A percentile compares a stretch with the other conserved stretches of the same genome.
These are phyloP conservation scores for Lactarius pseudohatsudake DNA, from an alignment of 768 basidiomycete genomes.

Conservation along the genomic window DNA sequence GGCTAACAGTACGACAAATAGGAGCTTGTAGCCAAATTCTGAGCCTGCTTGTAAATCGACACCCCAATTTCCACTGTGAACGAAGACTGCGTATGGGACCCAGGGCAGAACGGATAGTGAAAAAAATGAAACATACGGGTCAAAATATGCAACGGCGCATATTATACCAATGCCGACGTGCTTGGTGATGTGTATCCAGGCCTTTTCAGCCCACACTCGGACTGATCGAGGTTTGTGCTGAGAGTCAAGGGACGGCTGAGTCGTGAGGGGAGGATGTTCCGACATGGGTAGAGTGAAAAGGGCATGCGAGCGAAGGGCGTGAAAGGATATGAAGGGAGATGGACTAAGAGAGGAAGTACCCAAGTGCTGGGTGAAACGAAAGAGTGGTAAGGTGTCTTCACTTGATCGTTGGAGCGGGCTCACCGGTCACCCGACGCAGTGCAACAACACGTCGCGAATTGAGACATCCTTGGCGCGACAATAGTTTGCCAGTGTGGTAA, in stretches of 20 bases:
- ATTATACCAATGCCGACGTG: constrained; percentile 85
- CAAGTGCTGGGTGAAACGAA: constrained; percentile 23
- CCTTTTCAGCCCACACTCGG: constrained; percentile 14
- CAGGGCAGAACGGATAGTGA: constrained; percentile 7
- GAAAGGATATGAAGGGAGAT: constrained; percentile 11
- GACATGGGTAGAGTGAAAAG: constrained; percentile 20
- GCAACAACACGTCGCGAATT: not conserved
- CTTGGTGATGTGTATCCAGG: constrained; percentile 49
- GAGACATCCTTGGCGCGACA: not conserved
- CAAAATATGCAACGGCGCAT: constrained; percentile 86
- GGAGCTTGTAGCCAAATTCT: constrained; percentile 76
- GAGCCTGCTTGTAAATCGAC: constrained; percentile 89
- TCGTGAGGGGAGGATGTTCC: constrained; percentile 4
- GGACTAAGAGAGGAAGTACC: constrained; percentile 13
- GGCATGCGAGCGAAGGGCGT: constrained; percentile 17
- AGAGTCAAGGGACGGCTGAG: constrained; percentile 5
- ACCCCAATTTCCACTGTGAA: constrained; percentile 77
- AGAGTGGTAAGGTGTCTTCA: constrained; percentile 19
- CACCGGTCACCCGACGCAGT: not conserved
- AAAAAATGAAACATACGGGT: constrained; percentile 57
- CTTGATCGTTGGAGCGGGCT: not conserved
- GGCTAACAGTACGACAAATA: constrained; percentile 77
- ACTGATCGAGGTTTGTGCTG: not conserved
- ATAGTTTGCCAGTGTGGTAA: not conserved
- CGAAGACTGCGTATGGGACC: constrained; percentile 2